These are phyloP conservation scores for Sporothrix luriei DNA, from an alignment of 2,329 filamentous ascomycete species.

Conservation along the genomic window DNA sequence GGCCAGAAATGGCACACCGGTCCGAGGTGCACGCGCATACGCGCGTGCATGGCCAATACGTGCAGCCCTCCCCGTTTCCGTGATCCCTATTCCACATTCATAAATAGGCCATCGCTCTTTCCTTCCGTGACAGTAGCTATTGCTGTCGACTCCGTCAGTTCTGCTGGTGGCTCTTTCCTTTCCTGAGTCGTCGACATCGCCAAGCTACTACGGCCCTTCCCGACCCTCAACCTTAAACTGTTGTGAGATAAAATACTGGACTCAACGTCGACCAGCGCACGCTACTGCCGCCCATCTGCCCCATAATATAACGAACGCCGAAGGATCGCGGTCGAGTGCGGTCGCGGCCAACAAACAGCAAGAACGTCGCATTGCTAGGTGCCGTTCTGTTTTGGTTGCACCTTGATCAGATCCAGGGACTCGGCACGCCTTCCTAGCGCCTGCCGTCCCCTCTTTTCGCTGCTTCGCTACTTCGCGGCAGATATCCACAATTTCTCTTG, in stretches of 20 bases:
- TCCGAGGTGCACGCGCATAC: neutral
- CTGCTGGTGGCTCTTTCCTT: conserved; percentile 18
- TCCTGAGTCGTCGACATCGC: neutral
- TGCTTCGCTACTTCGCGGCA: neutral
- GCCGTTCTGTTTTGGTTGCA: neutral
- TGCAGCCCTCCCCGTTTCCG: conserved; percentile 2
- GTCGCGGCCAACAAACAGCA: neutral
- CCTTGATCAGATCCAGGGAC: conserved; percentile 22
- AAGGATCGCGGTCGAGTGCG: neutral
- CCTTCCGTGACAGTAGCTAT: neutral
- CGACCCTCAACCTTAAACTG: neutral
- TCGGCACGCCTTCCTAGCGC: conserved; percentile 24
- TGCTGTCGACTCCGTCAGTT: neutral
- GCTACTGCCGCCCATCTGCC: neutral
- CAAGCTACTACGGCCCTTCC: neutral
- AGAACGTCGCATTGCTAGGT: neutral
- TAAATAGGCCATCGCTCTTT: conserved; percentile 2
- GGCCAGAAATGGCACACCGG: neutral
- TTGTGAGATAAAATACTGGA: neutral
- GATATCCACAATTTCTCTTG: neutral
- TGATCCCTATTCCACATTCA: neutral
- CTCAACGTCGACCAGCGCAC: neutral
- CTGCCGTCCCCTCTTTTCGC: conserved; percentile 8
- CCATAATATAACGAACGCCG: conserved; percentile 17
- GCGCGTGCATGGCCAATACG: neutral